A percentile compares a stretch with the other conserved stretches of the same genome.
phyloP scores from a whole-genome alignment of 176 grass and related monocot genomes.

The Oryza brachyantha region DNA sequence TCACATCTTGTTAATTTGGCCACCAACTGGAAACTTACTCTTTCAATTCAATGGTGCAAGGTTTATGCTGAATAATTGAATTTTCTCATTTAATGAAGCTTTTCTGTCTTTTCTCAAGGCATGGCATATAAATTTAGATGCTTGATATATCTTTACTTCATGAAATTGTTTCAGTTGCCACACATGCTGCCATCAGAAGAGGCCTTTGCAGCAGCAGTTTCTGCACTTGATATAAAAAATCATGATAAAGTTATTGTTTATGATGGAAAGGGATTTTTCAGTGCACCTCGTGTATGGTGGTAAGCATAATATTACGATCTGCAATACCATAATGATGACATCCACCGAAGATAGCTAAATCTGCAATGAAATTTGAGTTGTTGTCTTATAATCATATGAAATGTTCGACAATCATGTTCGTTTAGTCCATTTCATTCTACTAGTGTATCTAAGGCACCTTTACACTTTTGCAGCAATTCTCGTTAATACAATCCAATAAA shows the following conservation, averaged over 20 bases:
- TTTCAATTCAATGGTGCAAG: background rate
- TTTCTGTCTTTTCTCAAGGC: background rate
- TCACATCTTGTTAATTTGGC: background rate
- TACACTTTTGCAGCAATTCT: too few species aligned
- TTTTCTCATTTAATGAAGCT: background rate
- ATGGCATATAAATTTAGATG: background rate
- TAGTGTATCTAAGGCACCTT: too few species aligned
- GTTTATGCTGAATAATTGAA: background rate
- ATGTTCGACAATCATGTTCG: too few species aligned
- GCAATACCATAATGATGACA: background rate
- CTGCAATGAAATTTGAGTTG: background rate
- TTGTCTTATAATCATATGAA: too few species aligned
- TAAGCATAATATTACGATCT: constrained; percentile 27
- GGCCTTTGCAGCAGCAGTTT: constrained; percentile 73
- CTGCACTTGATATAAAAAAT: constrained; percentile 67
- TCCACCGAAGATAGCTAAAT: background rate
- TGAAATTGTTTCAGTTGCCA: constrained; percentile 53
- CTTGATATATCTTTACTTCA: background rate
- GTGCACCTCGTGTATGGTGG: constrained; percentile 94
- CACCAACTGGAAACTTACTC: background rate
- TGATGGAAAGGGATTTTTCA: constrained; percentile 84
- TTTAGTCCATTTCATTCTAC: too few species aligned
- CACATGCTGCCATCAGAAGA: constrained; percentile 90
- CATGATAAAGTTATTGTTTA: constrained; percentile 79
- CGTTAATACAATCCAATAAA: too few species aligned